phyloP scores from a whole-genome alignment of 768 basidiomycete genomes.

The Naematelia encephala region DNA sequence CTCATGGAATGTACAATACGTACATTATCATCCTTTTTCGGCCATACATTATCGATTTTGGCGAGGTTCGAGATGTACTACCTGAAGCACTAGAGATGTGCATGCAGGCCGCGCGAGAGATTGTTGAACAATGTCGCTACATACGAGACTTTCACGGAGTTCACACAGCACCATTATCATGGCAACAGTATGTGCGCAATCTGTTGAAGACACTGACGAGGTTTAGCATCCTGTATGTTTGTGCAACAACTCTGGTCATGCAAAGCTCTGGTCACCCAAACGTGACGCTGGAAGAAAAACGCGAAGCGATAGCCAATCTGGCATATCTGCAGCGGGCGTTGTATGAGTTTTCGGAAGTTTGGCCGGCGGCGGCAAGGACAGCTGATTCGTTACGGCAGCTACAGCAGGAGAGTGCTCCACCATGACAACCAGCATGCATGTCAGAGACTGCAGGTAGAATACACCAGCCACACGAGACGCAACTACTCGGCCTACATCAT shows the following conservation, averaged over 20 bases:
- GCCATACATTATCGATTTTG: conserved; percentile 1
- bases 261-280: background rate
- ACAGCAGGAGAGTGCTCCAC: background rate
- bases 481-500: too few species aligned
- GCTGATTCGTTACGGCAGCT: background rate
- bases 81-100: conserved; percentile 1
- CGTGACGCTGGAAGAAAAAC: background rate
- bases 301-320: background rate
- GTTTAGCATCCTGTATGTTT: background rate
- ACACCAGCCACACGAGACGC: too few species aligned
- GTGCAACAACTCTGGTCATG: background rate
- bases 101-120: background rate
- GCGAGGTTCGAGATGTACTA: background rate
- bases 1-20: background rate
- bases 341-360: background rate
- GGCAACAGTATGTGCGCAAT: conserved; percentile 1
- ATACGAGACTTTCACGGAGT: background rate
- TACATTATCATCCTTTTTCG: conserved; percentile 2
- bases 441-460: too few species aligned
- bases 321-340: background rate
- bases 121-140: background rate
- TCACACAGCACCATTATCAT: background rate
- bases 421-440: too few species aligned
- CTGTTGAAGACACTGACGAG: background rate
- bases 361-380: background rate